Conservation (phyloP, 176 grass and related monocot genomes). For the Chrysopogon serrulatus region DNA sequence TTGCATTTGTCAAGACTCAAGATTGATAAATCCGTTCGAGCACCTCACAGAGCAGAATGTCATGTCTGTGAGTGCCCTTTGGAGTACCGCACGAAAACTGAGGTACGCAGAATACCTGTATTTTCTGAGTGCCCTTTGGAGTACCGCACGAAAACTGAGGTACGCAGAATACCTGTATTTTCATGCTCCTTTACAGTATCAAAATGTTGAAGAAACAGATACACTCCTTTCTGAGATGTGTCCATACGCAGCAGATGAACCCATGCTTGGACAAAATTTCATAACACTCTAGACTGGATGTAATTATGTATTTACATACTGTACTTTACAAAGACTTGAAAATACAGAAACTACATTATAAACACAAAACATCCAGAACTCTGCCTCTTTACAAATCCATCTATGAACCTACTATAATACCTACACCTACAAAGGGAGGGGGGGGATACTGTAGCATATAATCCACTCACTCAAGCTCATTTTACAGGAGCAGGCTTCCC, state of each 20-base stretch:
- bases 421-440: slow-evolving; percentile 8
- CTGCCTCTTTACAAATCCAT: slow-evolving; percentile 40
- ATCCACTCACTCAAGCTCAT: slow-evolving; percentile 11
- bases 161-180: slow-evolving; percentile 19
- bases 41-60: slow-evolving; percentile 73
- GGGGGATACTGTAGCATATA: neutral
- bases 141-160: slow-evolving; percentile 84
- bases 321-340: slow-evolving; percentile 1
- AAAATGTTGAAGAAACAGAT: slow-evolving; percentile 1
- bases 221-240: slow-evolving; percentile 5
- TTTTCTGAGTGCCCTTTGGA: slow-evolving; percentile 67
- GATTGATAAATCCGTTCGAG: slow-evolving; percentile 48
- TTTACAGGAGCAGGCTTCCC: slow-evolving; percentile 13
- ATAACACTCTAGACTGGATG: neutral
- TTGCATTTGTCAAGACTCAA: slow-evolving; percentile 92
- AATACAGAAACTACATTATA: neutral
- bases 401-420: slow-evolving; percentile 36
- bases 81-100: no score
- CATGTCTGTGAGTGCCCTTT: no score
- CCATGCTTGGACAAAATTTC: neutral
- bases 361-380: slow-evolving; percentile 13
- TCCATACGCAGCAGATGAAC: neutral
- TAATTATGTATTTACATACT: slow-evolving; percentile 10
- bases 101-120: no score
- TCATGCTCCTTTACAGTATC: neutral